phyloP scores from a whole-genome alignment of 2,329 filamentous ascomycete species.

The Myriangium duriaei region DNA sequence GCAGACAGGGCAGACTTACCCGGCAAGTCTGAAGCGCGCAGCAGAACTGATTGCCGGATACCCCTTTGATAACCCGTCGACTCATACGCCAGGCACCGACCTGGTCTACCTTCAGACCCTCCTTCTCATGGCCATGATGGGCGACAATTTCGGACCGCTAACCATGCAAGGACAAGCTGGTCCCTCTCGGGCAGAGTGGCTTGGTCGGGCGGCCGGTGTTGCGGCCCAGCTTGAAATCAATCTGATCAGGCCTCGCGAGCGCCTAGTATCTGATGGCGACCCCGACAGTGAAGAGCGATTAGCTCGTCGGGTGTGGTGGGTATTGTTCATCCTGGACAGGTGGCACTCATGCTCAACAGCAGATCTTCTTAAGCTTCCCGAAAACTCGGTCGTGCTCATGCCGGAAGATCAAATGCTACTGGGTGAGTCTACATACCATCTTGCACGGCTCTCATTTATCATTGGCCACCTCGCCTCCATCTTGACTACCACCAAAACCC shows the following conservation, averaged over 20 bases:
- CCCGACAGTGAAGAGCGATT: slow-evolving; percentile 50
- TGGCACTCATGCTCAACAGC: slow-evolving; percentile 60
- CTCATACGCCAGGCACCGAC: slow-evolving; percentile 30
- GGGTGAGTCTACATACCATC: slow-evolving; percentile 50
- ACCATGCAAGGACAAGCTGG: slow-evolving; percentile 33
- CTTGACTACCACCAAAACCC: slow-evolving; percentile 32
- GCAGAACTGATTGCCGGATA: slow-evolving; percentile 31
- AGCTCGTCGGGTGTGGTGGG: slow-evolving; percentile 57
- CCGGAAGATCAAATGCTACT: slow-evolving; percentile 48
- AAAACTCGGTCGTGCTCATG: slow-evolving; percentile 47
- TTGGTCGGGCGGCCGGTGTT: slow-evolving; percentile 53
- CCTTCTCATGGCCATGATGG: slow-evolving; percentile 53
- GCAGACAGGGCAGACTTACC: slow-evolving; percentile 22
- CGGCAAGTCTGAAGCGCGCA: slow-evolving; percentile 28
- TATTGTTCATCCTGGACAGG: slow-evolving; percentile 56
- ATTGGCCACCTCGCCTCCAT: slow-evolving; percentile 43
- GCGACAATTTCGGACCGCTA: slow-evolving; percentile 44
- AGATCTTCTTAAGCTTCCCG: slow-evolving; percentile 49
- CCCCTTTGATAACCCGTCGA: slow-evolving; percentile 32
- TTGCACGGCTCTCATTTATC: slow-evolving; percentile 51
- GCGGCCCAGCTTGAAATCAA: slow-evolving; percentile 55
- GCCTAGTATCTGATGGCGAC: slow-evolving; percentile 33
- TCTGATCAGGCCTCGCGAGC: slow-evolving; percentile 30
- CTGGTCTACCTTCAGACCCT: slow-evolving; percentile 53
- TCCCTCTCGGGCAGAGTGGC: slow-evolving; percentile 40